Conservation (phyloP, 2,329 filamentous ascomycete genomes). For the Scleromitrula shiraiana region DNA sequence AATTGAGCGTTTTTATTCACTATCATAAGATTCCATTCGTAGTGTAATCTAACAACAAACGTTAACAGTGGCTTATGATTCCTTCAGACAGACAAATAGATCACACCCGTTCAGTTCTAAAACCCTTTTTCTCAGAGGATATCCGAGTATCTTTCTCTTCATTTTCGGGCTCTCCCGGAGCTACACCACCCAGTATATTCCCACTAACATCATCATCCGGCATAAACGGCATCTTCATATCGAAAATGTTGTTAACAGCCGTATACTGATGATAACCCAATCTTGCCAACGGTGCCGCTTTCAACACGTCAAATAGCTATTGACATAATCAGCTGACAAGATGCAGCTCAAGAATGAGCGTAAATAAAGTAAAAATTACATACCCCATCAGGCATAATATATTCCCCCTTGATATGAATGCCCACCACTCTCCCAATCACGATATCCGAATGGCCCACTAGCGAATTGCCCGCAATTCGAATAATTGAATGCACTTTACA, state of each 20-base stretch:
- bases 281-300: constrained; percentile 12
- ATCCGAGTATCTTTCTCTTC: no score
- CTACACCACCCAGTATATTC: not conserved
- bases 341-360: not conserved
- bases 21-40: no score
- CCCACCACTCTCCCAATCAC: constrained; percentile 15
- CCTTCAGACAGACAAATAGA: no score
- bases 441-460: constrained; percentile 15
- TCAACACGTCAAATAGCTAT: constrained; percentile 15
- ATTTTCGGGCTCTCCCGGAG: not conserved
- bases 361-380: not conserved
- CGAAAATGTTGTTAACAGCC: constrained; percentile 12
- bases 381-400: constrained; percentile 8
- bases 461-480: constrained; percentile 12
- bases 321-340: not conserved
- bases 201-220: constrained; percentile 14
- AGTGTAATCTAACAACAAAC: no score
- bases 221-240: constrained; percentile 15
- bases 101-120: not conserved
- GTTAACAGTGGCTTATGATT: no score
- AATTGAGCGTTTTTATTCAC: no score
- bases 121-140: not conserved
- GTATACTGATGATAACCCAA: constrained; percentile 17
- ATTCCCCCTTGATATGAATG: constrained; percentile 15
- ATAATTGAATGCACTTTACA: constrained; percentile 13